Percentiles rank a stretch among this genome's conserved stretches.
These are phyloP conservation scores for Cephaloascus albidus DNA, from an alignment of 805 yeast genomes.

Conservation along the genomic window DNA sequence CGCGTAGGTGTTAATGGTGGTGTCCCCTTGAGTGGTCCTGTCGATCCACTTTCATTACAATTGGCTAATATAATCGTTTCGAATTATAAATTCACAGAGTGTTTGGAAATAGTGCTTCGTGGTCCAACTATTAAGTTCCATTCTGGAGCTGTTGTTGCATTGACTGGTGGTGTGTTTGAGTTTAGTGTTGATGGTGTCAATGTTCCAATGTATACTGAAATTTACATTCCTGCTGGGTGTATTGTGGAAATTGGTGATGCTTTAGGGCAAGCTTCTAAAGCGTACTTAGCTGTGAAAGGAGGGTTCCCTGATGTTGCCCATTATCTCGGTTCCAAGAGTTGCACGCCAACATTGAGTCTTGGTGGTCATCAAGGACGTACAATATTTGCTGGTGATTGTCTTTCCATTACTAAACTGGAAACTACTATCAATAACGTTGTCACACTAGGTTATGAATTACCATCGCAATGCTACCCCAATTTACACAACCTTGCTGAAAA, in stretches of 20 bases:
- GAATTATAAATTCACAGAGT: constrained; percentile 9
- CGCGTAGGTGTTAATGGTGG: constrained; percentile 13
- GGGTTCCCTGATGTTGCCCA: constrained; percentile 18
- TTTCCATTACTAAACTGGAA: constrained; percentile 4
- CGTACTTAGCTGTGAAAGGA: constrained; percentile 16
- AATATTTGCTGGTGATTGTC: constrained; percentile 16
- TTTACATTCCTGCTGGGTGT: constrained; percentile 10
- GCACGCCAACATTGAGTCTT: constrained; percentile 13
- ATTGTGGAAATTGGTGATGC: constrained; percentile 13
- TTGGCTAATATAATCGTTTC: constrained; percentile 15
- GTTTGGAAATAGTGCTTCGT: constrained; percentile 13
- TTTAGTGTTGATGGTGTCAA: constrained; percentile 6
- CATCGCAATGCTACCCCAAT: constrained; percentile 8
- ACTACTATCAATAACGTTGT: constrained; percentile 1
- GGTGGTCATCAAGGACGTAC: constrained; percentile 21
- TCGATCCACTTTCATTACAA: constrained; percentile 13
- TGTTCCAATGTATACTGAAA: constrained; percentile 12
- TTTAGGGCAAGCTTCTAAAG: constrained; percentile 6
- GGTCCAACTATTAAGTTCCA: constrained; percentile 16
- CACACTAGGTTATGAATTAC: constrained; percentile 7
- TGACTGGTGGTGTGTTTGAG: constrained; percentile 13
- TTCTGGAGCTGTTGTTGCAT: constrained; percentile 9
- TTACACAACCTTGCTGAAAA: constrained; percentile 5
- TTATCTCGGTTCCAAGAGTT: constrained; percentile 16
- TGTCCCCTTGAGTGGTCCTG: constrained; percentile 16